Conservation (phyloP, 2,329 filamentous ascomycete species). For the Kalmusia sp. region DNA sequence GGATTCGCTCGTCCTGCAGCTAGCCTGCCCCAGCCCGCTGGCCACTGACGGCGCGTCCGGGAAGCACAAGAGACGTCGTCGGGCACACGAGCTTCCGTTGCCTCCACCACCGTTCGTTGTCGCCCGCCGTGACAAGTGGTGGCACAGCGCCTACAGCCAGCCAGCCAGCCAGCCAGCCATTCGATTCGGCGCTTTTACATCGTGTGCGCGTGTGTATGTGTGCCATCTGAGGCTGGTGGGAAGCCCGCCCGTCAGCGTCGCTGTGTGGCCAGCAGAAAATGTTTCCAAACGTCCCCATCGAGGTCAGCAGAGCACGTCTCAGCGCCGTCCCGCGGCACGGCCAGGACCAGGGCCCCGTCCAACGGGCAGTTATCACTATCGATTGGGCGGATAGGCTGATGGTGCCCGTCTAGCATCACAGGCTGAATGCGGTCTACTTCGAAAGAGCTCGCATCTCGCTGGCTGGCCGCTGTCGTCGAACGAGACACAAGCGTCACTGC, state of each 20-base stretch:
- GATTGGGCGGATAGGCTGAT: conserved; percentile 48
- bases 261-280: conserved; percentile 31
- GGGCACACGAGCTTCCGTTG: conserved; percentile 8
- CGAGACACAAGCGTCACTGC: conserved; percentile 32
- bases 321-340: conserved; percentile 23
- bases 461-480: conserved; percentile 17
- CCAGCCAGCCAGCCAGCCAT: conserved; percentile 8
- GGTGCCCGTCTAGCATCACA: conserved; percentile 19
- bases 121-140: conserved; percentile 27
- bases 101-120: conserved; percentile 20
- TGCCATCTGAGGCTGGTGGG: conserved; percentile 23
- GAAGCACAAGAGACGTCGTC: conserved; percentile 6
- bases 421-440: conserved; percentile 26
- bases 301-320: conserved; percentile 33
- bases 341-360: conserved; percentile 34
- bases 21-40: conserved; percentile 16
- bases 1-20: conserved; percentile 21
- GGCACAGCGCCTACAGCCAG: conserved; percentile 34
- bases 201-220: too few relatives aligned
- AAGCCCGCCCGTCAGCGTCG: conserved; percentile 21
- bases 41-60: conserved; percentile 33
- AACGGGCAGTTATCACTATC: conserved; percentile 48
- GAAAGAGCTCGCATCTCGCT: conserved; percentile 3
- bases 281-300: conserved; percentile 45
- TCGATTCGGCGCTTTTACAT: conserved; percentile 30